Base-by-base conservation (phyloP, 306 rosid genomes). In the Casuarina equisetifolia region DNA sequence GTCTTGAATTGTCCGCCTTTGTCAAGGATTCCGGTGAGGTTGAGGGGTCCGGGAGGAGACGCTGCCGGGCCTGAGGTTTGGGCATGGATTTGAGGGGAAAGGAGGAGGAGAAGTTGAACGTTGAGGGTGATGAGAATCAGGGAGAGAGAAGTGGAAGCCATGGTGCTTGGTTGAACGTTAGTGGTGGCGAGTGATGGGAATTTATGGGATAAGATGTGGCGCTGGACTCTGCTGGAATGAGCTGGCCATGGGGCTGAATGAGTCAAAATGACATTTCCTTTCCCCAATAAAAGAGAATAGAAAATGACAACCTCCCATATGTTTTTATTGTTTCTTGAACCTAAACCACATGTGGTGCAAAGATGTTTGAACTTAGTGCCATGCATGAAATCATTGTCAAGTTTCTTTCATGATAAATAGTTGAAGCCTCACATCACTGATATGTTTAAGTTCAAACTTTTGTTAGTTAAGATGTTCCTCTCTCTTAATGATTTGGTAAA, bases 1-100 rank as follows among this genome's bases (percentile, higher is more conserved):
- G 77, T 81, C 53, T 38, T 79, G 87, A n/a, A 94, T 54, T 94
- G 98, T n/a, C 92, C 84, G 1, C 68, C 89, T 42, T 90, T 80
- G 7, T 53, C 88, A 0, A 94, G 88, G 72, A 94, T 83, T 38
- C 49, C 92, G 1, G 96, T 90, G 46, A 94, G 69, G 91, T 94
- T 88, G 7, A 84, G 35, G 0, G 86, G 82, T 63, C 89, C 96
- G 0, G 93, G 38, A 0, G 91, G 82, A 2, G 87, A 63, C 0
- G 97, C 90, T 1, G 91, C 90, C 0, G 97, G 90, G 3, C 91
- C 96, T 0, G 82, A 36, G 20, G 79, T 6, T 51, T 88, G 97
- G 52, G 90, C 95, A 1, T 17, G 80, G 39, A 80, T 67, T 2
- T 82, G 76, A 54, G 70, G 70, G 15, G 73, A 15, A 51, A 86